A percentile compares a stretch with the other conserved stretches of the same genome.
Evolutionary conservation across 1,139 yeast genomes (phyloP).

Genomic region (Blastobotrys raffinosifermentans): DNA sequence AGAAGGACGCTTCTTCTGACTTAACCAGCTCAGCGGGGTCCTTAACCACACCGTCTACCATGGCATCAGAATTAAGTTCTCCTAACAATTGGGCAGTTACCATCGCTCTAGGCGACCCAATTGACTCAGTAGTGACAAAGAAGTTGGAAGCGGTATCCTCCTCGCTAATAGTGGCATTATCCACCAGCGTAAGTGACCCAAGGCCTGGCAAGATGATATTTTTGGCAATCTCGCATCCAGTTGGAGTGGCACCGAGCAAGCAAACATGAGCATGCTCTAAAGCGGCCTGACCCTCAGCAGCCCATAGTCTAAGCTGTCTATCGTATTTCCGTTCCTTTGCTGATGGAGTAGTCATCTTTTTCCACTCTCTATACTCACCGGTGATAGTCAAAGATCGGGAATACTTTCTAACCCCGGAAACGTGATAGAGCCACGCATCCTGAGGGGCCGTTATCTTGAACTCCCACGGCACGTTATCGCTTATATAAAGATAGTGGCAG

Average conservation of each 20-base stretch:
- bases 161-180: slow-evolving; percentile 37
- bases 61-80: slow-evolving; percentile 59
- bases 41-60: slow-evolving; percentile 34
- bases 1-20: slow-evolving; percentile 22
- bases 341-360: slow-evolving; percentile 17
- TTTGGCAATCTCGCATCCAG: slow-evolving; percentile 67
- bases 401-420: too few relatives aligned
- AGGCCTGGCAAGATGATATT: slow-evolving; percentile 78
- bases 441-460: too few relatives aligned
- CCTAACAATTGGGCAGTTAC: slow-evolving; percentile 40
- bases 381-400: too few relatives aligned
- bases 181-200: slow-evolving; percentile 61
- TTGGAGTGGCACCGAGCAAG: slow-evolving; percentile 52
- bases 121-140: slow-evolving; percentile 46
- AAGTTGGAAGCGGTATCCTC: slow-evolving; percentile 54
- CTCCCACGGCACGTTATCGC: not conserved
- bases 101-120: slow-evolving; percentile 41
- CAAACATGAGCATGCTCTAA: slow-evolving; percentile 58
- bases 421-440: too few relatives aligned
- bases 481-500: not conserved
- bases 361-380: too few relatives aligned
- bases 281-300: slow-evolving; percentile 61
- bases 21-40: slow-evolving; percentile 19
- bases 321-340: slow-evolving; percentile 48
- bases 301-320: slow-evolving; percentile 89